Evolutionary conservation across 2,329 filamentous ascomycete genomes (phyloP), one percentile per base, ranked within the genome.

Genomic region (Exophiala bonariae): DNA sequence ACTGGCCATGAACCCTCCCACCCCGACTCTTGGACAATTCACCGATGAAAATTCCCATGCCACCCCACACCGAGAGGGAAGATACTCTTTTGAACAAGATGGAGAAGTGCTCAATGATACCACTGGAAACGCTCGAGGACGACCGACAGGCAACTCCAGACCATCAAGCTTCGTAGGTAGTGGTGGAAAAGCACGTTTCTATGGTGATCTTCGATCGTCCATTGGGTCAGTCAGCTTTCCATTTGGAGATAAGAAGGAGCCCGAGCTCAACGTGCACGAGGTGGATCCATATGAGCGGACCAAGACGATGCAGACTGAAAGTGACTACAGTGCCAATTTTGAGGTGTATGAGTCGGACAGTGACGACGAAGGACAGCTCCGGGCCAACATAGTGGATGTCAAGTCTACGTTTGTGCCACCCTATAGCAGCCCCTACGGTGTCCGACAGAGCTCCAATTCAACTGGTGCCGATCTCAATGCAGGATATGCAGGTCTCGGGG

Each of bases 1-100:
- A 3, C 59, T 75, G 14, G 65, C 63, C 48, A 67, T 75, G 61
- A 75, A 75, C 41, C 71, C 71, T 17, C 70, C 71, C 16, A 72
- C 69, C 5, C 71, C 71, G 2, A 63, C 63, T 33, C 66, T 66
- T 7, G 43, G 59, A 14, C 55, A 60, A n/a, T 47, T 52, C 28
- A 41, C 49, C 6, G 53, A 59, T 1, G 54, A 63, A 9, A 59
- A 56, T 14, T 44, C 39, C 5, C 47, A 46, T 18, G 30, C 31
- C 22, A 54, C 53, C 4, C 44, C 43, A 19, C 38, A 38, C 7
- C 23, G 16, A 16, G 30, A 49, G 14, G 17, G 31, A 4, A 17
- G 16, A 22, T 23, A 13, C 19, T 26, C 38, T 4, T 41, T 42
- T 9, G 18, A 50, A 5, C n/a, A 23, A 9, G 18, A 28, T 16